Base-by-base conservation (phyloP, 768 basidiomycete species). In the Hygrophorus russula region DNA sequence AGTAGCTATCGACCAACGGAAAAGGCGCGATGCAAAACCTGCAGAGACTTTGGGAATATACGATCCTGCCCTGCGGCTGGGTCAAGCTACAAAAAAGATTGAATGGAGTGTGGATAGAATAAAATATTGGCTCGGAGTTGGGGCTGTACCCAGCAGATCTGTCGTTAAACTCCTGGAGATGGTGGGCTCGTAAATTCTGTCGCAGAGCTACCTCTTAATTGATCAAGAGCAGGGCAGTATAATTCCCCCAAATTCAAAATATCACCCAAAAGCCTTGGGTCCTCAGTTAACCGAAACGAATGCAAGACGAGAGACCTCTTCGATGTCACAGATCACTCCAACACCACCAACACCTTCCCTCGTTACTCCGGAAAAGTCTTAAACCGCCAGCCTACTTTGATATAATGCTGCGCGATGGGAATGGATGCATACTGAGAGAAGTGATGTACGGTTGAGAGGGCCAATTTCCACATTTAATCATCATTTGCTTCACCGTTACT, bases 81-180 rank as follows among this genome's bases (percentile, higher is more conserved):
- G 68, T 30, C 59, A 68, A 46, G 60, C 65, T 17, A 70, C 75
- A 51, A 94, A 92, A 63, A 78, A 74, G 28, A 69, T 97, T 44
- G 74, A 82, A 52, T 97, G 93, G 92, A 91, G 90, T 60, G 80
- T 82, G 18, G 81, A 87, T 53, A 77, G 94, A 57, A 88, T 98
- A 59, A 71, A 73, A 46, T 90, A 87, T 56, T 98, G 94, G 94
- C 61, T 97, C 31, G 71, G 71, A 28, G 76, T 82, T 13, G 93
- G 92, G 0, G 94, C 94, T 28, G 60, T 74, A 47, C 94, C 94
- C 1, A 83, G 78, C 36, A 79, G 80, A 55, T 70, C 82, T 5
- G 88, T 86, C 4, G 75, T 82, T 32, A 80, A 71, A 53, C 55
- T 97, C 50, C 62, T 98, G 55, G 79, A 84, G 56, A 66, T 80